phyloP scores from a whole-genome alignment of 2,329 filamentous ascomycete species.

The Thermomyces lanuginosus region DNA sequence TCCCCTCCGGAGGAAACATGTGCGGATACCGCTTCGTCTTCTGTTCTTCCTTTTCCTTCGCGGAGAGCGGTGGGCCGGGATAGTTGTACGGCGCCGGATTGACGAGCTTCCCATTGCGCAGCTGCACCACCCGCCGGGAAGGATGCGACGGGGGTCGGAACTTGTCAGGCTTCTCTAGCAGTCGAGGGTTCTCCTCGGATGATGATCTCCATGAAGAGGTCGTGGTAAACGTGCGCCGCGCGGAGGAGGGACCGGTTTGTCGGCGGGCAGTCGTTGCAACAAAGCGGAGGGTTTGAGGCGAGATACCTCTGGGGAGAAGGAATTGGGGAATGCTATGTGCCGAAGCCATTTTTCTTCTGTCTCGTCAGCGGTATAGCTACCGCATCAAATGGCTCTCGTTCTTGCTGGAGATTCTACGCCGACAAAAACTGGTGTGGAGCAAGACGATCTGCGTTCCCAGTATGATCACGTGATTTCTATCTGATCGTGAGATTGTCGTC shows the following conservation, averaged over 20 bases:
- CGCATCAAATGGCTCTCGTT: too few relatives aligned
- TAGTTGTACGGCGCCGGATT: conserved; percentile 45
- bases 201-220: conserved; percentile 2
- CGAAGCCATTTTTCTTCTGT: conserved; percentile 1
- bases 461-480: too few relatives aligned
- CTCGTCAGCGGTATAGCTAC: too few relatives aligned
- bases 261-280: conserved; percentile 9
- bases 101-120: conserved; percentile 14
- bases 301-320: conserved; percentile 44
- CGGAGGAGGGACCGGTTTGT: conserved; percentile 5
- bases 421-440: too few relatives aligned
- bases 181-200: conserved; percentile 39
- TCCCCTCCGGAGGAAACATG: conserved; percentile 70
- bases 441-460: too few relatives aligned
- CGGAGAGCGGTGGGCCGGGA: conserved; percentile 50
- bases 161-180: conserved; percentile 71
- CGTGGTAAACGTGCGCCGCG: conserved; percentile 13
- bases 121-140: conserved; percentile 44
- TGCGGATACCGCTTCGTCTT: conserved; percentile 63
- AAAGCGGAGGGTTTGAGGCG: conserved; percentile 15
- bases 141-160: conserved; percentile 90
- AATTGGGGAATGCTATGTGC: conserved; percentile 42
- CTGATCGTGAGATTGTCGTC: too few relatives aligned
- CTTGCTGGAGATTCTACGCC: too few relatives aligned
- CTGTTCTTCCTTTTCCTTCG: conserved; percentile 50